Percentiles rank a stretch among this genome's conserved stretches.
Evolutionary conservation across 495 filamentous ascomycete genomes (phyloP).

Genomic region (Chaetomidium leptoderma): DNA sequence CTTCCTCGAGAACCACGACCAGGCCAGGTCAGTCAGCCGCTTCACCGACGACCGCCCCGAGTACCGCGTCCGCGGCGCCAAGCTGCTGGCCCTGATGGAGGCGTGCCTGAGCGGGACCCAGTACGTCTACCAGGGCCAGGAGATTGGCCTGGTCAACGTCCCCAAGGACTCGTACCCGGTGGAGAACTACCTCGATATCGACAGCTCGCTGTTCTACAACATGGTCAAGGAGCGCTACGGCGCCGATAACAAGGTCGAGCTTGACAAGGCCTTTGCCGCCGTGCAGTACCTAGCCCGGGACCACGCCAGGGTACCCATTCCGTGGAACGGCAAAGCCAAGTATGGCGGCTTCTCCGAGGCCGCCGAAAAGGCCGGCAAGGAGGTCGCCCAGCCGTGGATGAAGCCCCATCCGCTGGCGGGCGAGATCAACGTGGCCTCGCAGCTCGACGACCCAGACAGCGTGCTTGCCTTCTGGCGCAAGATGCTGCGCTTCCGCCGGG

Average conservation of each 20-base stretch:
- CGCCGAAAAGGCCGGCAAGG: conserved; percentile 1
- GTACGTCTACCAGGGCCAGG: conserved; percentile 74
- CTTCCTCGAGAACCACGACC: conserved; percentile 73
- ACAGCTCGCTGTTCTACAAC: conserved; percentile 1
- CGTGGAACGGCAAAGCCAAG: conserved; percentile 48
- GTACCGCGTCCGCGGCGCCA: conserved; percentile 47
- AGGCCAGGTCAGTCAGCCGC: conserved; percentile 59
- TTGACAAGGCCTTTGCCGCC: conserved; percentile 51
- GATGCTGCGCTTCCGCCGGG: conserved; percentile 40
- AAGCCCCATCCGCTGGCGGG: conserved; percentile 51
- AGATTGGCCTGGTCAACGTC: conserved; percentile 70
- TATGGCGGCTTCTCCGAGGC: conserved; percentile 29
- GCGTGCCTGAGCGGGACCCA: conserved; percentile 59
- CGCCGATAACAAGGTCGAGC: conserved; percentile 25
- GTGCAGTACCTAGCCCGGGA: conserved; percentile 55
- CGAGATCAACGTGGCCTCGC: conserved; percentile 48
- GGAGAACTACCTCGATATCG: conserved; percentile 10
- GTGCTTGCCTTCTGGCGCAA: conserved; percentile 47
- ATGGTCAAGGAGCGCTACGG: conserved; percentile 19
- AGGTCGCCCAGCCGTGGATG: conserved; percentile 48
- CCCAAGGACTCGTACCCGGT: conserved; percentile 36
- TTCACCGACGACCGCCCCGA: conserved; percentile 50
- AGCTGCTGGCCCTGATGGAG: conserved; percentile 50
- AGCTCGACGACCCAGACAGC: conserved; percentile 32
- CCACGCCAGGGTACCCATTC: conserved; percentile 57